Conservation (phyloP, 441 rosid genomes). For the Eutrema salsugineum region DNA sequence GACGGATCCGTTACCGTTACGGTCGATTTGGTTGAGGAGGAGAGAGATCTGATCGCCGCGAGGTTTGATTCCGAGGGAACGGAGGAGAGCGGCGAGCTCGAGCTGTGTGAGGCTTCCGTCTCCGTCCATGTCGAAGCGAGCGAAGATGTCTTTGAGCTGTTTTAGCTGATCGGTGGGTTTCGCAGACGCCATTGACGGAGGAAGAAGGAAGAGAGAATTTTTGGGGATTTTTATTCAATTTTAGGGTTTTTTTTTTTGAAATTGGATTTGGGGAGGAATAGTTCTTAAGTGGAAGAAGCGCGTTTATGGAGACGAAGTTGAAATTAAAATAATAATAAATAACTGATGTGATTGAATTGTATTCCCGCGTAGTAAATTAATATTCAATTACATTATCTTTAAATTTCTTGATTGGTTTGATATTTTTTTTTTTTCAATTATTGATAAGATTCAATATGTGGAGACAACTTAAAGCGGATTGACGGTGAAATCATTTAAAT, state of each 20-base stretch:
- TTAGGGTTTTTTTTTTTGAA: background rate
- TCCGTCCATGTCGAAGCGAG: conserved; percentile 55
- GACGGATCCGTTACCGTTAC: conserved; percentile 53
- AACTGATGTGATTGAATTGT: conserved; percentile 18
- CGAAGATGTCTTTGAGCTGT: conserved; percentile 57
- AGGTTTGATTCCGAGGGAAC: conserved; percentile 63
- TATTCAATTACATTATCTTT: conserved; percentile 1
- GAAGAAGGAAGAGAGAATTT: conserved; percentile 5
- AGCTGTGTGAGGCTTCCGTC: conserved; percentile 67
- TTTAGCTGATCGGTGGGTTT: conserved; percentile 45
- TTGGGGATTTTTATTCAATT: background rate
- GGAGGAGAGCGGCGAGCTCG: conserved; percentile 64
- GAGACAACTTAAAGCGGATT: background rate
- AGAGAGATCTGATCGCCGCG: conserved; percentile 48
- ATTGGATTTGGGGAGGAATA: conserved; percentile 9
- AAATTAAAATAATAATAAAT: background rate
- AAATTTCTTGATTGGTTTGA: background rate
- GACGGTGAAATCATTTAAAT: conserved; percentile 27
- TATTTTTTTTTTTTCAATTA: background rate
- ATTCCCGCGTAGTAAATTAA: conserved; percentile 9
- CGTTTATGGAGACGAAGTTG: conserved; percentile 31
- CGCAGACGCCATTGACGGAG: conserved; percentile 30
- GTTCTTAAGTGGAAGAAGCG: conserved; percentile 22
- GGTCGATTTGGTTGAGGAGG: conserved; percentile 45
- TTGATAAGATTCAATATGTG: conserved; percentile 19